These are phyloP conservation scores for Penicillium sp. DNA, from an alignment of 2,329 filamentous ascomycete species.

Conservation along the genomic window DNA sequence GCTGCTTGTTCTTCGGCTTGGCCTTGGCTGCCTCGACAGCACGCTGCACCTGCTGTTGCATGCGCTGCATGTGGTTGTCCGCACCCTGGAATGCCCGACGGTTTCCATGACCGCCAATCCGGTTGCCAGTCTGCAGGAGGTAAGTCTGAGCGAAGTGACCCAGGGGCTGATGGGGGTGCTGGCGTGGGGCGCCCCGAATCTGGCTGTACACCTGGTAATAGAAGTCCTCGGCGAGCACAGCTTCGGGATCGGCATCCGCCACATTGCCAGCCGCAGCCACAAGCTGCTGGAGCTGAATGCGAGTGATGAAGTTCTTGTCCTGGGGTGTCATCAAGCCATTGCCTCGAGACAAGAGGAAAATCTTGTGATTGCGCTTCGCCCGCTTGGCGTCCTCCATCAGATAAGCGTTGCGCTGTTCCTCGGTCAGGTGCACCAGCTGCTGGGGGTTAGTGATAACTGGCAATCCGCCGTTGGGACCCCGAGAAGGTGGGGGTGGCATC, in stretches of 20 bases:
- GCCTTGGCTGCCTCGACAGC: conserved; percentile 97
- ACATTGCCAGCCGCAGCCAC: conserved; percentile 88
- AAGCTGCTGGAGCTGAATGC: conserved; percentile 94
- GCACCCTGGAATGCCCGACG: conserved; percentile 77
- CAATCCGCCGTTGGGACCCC: conserved; percentile 40
- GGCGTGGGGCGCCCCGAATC: conserved; percentile 83
- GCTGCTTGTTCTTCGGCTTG: conserved; percentile 94
- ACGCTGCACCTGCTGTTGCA: conserved; percentile 98
- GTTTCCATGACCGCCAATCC: conserved; percentile 65
- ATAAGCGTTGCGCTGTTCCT: conserved; percentile 80
- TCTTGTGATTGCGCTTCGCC: conserved; percentile 97
- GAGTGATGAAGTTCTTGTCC: conserved; percentile 98
- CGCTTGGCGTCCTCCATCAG: conserved; percentile 89
- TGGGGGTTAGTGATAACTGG: conserved; percentile 67
- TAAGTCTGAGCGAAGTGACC: conserved; percentile 98
- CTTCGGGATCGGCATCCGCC: conserved; percentile 75
- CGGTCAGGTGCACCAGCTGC: conserved; percentile 73
- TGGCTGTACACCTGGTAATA: conserved; percentile 98
- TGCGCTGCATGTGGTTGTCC: conserved; percentile 96
- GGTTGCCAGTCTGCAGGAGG: conserved; percentile 87
- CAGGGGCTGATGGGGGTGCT: conserved; percentile 88
- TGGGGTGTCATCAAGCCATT: conserved; percentile 99
- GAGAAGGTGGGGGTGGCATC: conserved; percentile 38
- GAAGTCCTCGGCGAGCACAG: conserved; percentile 86
- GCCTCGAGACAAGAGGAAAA: conserved; percentile 86